These are phyloP conservation scores for Rhizoclosmatium sp. DNA, from an alignment of 192 early-diverging fungal species.

Conservation along the genomic window DNA sequence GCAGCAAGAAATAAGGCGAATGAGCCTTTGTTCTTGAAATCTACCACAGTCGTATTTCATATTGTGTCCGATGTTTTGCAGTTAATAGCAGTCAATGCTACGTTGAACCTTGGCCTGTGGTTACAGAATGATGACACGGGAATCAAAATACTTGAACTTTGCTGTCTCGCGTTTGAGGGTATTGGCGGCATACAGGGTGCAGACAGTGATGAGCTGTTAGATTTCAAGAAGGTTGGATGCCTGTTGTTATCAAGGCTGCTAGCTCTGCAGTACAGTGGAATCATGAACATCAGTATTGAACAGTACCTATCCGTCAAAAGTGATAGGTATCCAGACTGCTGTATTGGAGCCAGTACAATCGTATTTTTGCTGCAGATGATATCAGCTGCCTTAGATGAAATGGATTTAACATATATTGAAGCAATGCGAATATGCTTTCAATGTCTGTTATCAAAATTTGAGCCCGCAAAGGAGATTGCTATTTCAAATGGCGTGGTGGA, in stretches of 20 bases:
- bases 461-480: slow-evolving; percentile 35
- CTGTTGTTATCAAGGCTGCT: slow-evolving; percentile 34
- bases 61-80: slow-evolving; percentile 8
- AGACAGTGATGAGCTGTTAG: background rate
- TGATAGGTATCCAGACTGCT: background rate
- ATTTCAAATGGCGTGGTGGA: slow-evolving; percentile 6
- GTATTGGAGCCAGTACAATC: slow-evolving; percentile 25
- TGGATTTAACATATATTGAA: slow-evolving; percentile 38
- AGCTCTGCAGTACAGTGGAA: slow-evolving; percentile 39
- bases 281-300: slow-evolving; percentile 34
- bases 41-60: background rate
- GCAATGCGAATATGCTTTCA: slow-evolving; percentile 41
- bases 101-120: slow-evolving; percentile 18
- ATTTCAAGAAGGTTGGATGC: slow-evolving; percentile 18
- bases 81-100: background rate
- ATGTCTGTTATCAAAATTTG: slow-evolving; percentile 40
- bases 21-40: background rate
- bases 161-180: background rate
- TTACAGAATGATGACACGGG: slow-evolving; percentile 8
- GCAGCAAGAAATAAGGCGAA: background rate
- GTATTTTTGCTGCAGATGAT: slow-evolving; percentile 28
- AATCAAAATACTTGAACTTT: slow-evolving; percentile 15
- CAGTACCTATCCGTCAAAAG: slow-evolving; percentile 11
- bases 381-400: background rate
- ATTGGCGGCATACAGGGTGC: background rate